Base-by-base conservation (phyloP, 768 basidiomycete genomes). In the Coprinellus micaceus region DNA sequence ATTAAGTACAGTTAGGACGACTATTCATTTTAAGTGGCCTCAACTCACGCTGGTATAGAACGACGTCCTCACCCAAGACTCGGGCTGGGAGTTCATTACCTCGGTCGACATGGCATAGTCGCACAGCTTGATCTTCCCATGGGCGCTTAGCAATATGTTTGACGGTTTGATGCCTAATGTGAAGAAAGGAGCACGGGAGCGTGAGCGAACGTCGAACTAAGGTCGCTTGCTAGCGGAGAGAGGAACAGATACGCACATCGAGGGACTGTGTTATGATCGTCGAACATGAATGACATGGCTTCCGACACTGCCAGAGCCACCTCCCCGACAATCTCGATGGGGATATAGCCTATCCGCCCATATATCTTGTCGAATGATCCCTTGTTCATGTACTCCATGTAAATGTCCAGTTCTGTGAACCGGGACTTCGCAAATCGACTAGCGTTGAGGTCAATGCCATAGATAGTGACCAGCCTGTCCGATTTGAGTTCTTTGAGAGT, bases 51-150 rank as follows among this genome's bases (percentile, higher is more conserved):
- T 98, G 96, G 98, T 99, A 70, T 99, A 99, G 3, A 95, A 98
- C 59, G 91, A 94, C 13, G 97, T 99, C 26, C 97, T 96, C 37
- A 99, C 97, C 68, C 98, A 99, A 0, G 97, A 98, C 73, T 98
- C 95, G 36, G 97, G 97, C 60, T 98, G 96, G 7, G 93, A 95
- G 74, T 98, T 98, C 74, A 98, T 96, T 64, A 99, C 82, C 70
- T 99, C 97, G 30, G 97, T 97, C 1, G 95, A 98, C 6, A 99
- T 97, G 37, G 97, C 97, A 69, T 98, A 99, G 72, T 99, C 97
- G 66, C 96, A 98, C 53, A 99, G 95, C 77, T 99, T 99, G 81
- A 98, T 95, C 63, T 97, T 87, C 28, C 97, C 97, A 47, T 79
- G 77, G 6, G 96, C 97, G 67, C 98, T 98, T 74, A 81, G 93